Evolutionary conservation across 2,329 filamentous ascomycete species (phyloP), one percentile per base, ranked within the genome.

Genomic region (Pseudogymnoascus sp.): DNA sequence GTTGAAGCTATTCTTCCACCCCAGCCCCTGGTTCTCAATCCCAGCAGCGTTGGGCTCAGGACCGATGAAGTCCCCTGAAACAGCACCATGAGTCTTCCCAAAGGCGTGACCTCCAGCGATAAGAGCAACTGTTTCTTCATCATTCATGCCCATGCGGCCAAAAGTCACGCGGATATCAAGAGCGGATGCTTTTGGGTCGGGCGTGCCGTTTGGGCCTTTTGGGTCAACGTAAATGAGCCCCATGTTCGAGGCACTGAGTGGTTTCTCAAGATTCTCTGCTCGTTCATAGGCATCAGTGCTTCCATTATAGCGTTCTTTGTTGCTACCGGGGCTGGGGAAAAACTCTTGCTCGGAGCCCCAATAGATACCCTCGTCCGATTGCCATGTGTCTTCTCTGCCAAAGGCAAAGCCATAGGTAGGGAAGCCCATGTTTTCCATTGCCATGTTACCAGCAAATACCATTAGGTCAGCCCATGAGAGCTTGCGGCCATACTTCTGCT

Each of bases 211-310:
- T 15, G 83, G 83, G 31, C 83, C 82, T 71, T 84, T 80, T 13
- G 83, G 83, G 74, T 85, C 84, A 66, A 85, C 83, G 71, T 85
- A 85, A 72, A 85, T 85, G 70, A 85, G 72, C 72, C 83, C 83
- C 80, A 84, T 84, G 72, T 84, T 80, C 9, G 81, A 75, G 21
- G 82, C 80, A 29, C 76, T 81, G 60, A 85, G 69, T 6, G 83
- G 83, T 69, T 79, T 71, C 70, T 78, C 65, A 61, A 79, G 78
- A 59, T 74, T 71, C 27, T 25, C 59, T 9, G 66, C 65, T 27
- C 67, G 63, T 4, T 5, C 66, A 25, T 58, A 59, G 44, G 61
- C 65, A 36, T 69, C 66, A 42, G 75, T 73, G 65, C 79, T 80
- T 27, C 76, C 67, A 15, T 74, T 71, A 71, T 85, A 85, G 60